Conservation (phyloP, 495 filamentous ascomycete species). For the Xylaria scruposa region DNA sequence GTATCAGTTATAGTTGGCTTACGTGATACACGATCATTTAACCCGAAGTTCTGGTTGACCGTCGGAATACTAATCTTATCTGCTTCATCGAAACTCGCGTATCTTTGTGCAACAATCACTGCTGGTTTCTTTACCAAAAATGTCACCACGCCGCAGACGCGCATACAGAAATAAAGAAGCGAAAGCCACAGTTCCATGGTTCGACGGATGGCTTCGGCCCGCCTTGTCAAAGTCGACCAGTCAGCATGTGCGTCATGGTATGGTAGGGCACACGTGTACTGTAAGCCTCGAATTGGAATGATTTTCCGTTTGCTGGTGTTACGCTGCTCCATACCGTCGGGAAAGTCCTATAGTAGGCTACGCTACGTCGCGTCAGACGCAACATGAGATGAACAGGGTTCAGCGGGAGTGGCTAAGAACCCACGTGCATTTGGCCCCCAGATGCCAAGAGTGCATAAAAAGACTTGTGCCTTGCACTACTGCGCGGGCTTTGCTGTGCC, state of each 20-base stretch:
- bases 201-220: too few species aligned
- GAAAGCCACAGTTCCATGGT: not conserved
- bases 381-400: not conserved
- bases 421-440: not conserved
- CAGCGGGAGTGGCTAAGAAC: not conserved
- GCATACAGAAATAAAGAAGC: not conserved
- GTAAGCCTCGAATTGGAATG: not conserved
- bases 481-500: not conserved
- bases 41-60: slow-evolving; percentile 8
- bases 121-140: not conserved
- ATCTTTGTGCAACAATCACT: not conserved
- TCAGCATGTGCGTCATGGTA: too few species aligned
- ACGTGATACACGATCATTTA: not conserved
- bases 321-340: not conserved
- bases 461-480: slow-evolving; percentile 9
- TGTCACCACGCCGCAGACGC: not conserved
- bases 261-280: not conserved
- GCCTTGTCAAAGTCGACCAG: too few species aligned
- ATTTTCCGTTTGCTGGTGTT: slow-evolving; percentile 8
- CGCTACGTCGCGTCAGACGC: not conserved
- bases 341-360: not conserved
- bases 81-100: slow-evolving; percentile 5
- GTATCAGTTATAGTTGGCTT: not conserved
- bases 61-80: not conserved
- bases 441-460: not conserved